Base-by-base conservation (phyloP, 2,329 filamentous ascomycete genomes). In the Ceratocystis lukuohia region DNA sequence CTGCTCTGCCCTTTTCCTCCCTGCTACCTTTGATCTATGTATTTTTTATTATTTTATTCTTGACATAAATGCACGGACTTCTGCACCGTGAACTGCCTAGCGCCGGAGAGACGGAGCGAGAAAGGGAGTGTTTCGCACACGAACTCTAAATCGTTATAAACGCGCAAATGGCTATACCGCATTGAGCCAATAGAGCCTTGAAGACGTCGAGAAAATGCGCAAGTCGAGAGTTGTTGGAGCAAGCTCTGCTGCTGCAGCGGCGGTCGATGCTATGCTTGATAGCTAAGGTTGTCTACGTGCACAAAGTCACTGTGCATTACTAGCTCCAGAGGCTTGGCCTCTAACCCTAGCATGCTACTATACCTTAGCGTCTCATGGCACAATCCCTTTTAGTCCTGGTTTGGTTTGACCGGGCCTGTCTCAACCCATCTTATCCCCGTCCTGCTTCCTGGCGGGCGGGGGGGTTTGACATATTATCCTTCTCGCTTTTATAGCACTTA, bases 51-150 rank as follows among this genome's bases (percentile, higher is more conserved):
- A 28, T 48, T 48, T 20, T 48, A 22, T 48, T 56, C 50, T 56
- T 56, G 50, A 56, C 50, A 56, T 56, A 56, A 17, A 56, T 56
- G 50, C 50, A 56, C 50, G 50, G 50, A 56, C 50, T 56, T 22
- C 50, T 56, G 50, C 50, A 22, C 28, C 50, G 25, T 28, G 50
- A 56, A 56, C 50, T 28, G 50, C 22, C 50, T 56, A 56, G 50
- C 50, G 50, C 50, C 50, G 22, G 50, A 56, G 50, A 56, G 12
- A 56, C 50, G 50, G 50, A 1, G 22, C 22, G 50, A 30, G 25
- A 56, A 56, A 22, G 20, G 3, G 50, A 56, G 25, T 56, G 50
- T 56, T 56, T 56, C 50, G 50, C 10, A 17, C 50, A 15, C 28
- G n/a, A 56, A 56, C n/a, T 56, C 50, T 56, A 56, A 56, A 56